Conservation (phyloP, 2,329 filamentous ascomycete genomes). For the Penicillium sp. region DNA sequence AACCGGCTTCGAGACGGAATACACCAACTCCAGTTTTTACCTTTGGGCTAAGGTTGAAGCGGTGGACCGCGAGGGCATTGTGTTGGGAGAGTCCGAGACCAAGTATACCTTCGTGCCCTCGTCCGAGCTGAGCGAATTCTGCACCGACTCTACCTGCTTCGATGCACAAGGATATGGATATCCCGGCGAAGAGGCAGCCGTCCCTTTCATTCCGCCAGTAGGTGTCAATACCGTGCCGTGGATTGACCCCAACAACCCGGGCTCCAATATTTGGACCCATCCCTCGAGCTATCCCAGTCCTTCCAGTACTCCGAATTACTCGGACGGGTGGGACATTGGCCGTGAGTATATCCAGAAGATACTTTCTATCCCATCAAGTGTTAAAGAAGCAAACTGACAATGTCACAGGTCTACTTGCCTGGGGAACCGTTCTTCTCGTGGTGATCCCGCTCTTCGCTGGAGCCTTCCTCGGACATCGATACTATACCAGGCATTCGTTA, state of each 20-base stretch:
- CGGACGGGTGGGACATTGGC: conserved; percentile 1
- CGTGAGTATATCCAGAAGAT: conserved; percentile 6
- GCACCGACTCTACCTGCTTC: conserved; percentile 23
- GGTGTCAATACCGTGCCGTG: conserved; percentile 29
- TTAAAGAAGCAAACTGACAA: neutral
- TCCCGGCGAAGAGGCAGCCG: conserved; percentile 22
- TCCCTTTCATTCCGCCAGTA: conserved; percentile 24
- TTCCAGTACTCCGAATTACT: neutral
- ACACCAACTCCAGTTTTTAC: conserved; percentile 24
- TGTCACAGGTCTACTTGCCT: conserved; percentile 8
- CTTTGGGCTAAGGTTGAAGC: conserved; percentile 32
- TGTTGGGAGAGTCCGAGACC: conserved; percentile 28
- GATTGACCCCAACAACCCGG: conserved; percentile 24
- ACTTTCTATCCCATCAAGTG: neutral
- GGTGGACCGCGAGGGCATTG: conserved; percentile 25
- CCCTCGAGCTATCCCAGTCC: conserved; percentile 13
- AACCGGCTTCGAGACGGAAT: conserved; percentile 34
- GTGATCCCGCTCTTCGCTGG: conserved; percentile 7
- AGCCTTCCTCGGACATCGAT: conserved; percentile 9
- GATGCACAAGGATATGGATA: conserved; percentile 26
- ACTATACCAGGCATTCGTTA: conserved; percentile 8
- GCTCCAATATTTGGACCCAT: conserved; percentile 15
- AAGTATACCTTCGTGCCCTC: conserved; percentile 34
- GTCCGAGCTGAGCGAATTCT: conserved; percentile 27
- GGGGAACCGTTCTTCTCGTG: conserved; percentile 6